Evolutionary conservation across 768 basidiomycete species (phyloP).

Genomic region (Cubamyces sp.): DNA sequence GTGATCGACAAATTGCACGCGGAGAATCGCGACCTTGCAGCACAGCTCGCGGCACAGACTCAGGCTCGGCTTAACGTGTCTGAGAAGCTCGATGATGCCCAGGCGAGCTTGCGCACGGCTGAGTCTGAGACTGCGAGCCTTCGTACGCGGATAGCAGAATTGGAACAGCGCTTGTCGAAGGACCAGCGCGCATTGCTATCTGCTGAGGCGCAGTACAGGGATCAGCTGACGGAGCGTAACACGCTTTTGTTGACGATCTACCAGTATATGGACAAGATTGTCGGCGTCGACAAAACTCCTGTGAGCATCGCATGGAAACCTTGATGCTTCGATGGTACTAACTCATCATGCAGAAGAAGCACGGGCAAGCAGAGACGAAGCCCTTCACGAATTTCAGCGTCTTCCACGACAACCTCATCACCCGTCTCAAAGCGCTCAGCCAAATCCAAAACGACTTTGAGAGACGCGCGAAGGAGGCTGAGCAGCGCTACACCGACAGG

Average conservation of each 20-base stretch:
- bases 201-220: constrained; percentile 82
- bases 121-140: constrained; percentile 69
- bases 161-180: constrained; percentile 81
- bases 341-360: constrained; percentile 61
- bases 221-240: constrained; percentile 92
- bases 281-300: constrained; percentile 86
- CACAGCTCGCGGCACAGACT: constrained; percentile 80
- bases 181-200: constrained; percentile 74
- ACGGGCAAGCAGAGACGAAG: constrained; percentile 79
- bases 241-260: constrained; percentile 90
- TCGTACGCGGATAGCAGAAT: constrained; percentile 65
- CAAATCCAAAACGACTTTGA: constrained; percentile 89
- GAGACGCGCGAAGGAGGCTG: constrained; percentile 78
- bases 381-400: constrained; percentile 92
- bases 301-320: constrained; percentile 46
- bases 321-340: background rate
- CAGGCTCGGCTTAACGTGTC: constrained; percentile 85
- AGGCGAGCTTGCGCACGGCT: constrained; percentile 60
- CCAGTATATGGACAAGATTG: constrained; percentile 93
- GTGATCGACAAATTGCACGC: constrained; percentile 75
- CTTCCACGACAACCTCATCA: constrained; percentile 94
- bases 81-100: constrained; percentile 84
- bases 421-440: constrained; percentile 80
- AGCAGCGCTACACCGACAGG: constrained; percentile 72
- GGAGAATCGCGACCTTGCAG: constrained; percentile 80